Conservation (phyloP, 2,329 filamentous ascomycete species). For the Botrytis fabae region DNA sequence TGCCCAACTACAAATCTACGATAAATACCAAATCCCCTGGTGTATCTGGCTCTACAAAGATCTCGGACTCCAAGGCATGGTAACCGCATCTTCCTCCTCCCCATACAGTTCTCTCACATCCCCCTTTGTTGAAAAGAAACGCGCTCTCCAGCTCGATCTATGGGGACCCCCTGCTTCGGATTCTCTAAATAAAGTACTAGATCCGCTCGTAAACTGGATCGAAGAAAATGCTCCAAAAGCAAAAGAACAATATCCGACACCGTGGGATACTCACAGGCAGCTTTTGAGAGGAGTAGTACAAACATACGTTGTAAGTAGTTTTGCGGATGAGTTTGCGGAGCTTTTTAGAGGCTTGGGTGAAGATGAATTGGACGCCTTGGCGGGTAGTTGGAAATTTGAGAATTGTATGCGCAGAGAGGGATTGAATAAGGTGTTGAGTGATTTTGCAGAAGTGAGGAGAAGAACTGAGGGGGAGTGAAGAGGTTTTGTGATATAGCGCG, state of each 20-base stretch:
- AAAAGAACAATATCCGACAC: constrained; percentile 33
- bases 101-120: constrained; percentile 53
- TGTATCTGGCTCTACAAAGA: constrained; percentile 62
- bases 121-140: constrained; percentile 58
- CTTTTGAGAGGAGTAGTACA: constrained; percentile 49
- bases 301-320: constrained; percentile 51
- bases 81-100: constrained; percentile 46
- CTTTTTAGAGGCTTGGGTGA: constrained; percentile 53
- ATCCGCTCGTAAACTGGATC: constrained; percentile 36
- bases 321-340: constrained; percentile 56
- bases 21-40: constrained; percentile 54
- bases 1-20: constrained; percentile 53
- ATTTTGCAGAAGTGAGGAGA: constrained; percentile 24
- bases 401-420: constrained; percentile 50
- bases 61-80: constrained; percentile 57
- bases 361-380: constrained; percentile 52
- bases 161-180: constrained; percentile 50
- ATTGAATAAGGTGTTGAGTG: constrained; percentile 34
- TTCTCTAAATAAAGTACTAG: constrained; percentile 38
- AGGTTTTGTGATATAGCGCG: too few species aligned
- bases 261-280: constrained; percentile 54
- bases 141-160: constrained; percentile 52
- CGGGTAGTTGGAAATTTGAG: constrained; percentile 52
- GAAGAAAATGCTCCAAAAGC: constrained; percentile 47
- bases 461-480: not conserved